A percentile compares a stretch with the other conserved stretches of the same genome.
Evolutionary conservation across 1,139 yeast species (phyloP).

Genomic region (Torulaspora pretoriensis): DNA sequence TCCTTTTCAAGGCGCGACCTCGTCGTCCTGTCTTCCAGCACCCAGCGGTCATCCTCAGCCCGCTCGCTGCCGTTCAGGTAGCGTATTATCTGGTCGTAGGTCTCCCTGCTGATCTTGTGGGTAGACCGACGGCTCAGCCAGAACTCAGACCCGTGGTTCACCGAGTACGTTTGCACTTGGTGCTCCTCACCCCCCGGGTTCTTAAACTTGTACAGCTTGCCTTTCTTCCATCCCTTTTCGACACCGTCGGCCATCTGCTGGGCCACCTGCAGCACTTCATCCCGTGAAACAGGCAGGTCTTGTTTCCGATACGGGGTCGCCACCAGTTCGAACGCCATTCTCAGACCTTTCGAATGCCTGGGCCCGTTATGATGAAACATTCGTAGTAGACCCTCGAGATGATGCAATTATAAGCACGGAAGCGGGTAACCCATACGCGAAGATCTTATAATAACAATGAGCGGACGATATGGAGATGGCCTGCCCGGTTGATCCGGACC

Average conservation of each 20-base stretch:
- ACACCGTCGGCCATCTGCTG: conserved; percentile 26
- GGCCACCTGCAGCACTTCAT: conserved; percentile 27
- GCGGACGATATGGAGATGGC: background rate
- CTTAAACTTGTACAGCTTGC: conserved; percentile 32
- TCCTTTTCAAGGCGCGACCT: conserved; percentile 34
- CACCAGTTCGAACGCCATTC: conserved; percentile 7
- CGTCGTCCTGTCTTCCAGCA: conserved; percentile 24
- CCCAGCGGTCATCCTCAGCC: conserved; percentile 20
- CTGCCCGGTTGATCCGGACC: background rate
- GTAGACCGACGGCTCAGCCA: conserved; percentile 47
- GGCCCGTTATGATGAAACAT: background rate
- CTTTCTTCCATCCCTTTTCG: conserved; percentile 31
- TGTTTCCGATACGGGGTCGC: conserved; percentile 16
- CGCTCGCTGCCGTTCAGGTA: conserved; percentile 33
- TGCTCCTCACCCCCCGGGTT: conserved; percentile 25
- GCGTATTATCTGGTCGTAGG: conserved; percentile 40
- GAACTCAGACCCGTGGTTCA: conserved; percentile 38
- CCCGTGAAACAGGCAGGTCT: conserved; percentile 25
- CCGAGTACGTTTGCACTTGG: conserved; percentile 40
- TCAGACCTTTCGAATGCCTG: background rate
- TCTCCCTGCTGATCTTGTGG: conserved; percentile 38
- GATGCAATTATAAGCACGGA: background rate
- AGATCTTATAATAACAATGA: background rate
- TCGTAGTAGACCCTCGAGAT: background rate
- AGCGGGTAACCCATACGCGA: conserved; percentile 1